Conservation (phyloP, 2,329 filamentous ascomycete genomes). For the Endoconidiophora laricicola region DNA sequence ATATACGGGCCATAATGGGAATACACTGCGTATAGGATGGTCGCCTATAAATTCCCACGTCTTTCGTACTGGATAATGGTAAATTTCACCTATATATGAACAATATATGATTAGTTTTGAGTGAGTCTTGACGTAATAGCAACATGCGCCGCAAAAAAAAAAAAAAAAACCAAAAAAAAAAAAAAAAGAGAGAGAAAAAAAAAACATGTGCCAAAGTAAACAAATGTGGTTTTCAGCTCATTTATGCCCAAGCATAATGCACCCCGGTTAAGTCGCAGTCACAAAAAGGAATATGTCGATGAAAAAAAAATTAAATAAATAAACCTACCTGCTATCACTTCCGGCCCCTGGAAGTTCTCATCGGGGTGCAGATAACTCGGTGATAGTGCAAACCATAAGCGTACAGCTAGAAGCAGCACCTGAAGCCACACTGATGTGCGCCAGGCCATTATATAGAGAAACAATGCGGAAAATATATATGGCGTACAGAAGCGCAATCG, state of each 20-base stretch:
- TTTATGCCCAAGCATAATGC: too few species aligned
- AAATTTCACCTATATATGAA: slow-evolving; percentile 56
- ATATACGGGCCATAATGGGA: slow-evolving; percentile 91
- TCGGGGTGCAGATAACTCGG: slow-evolving; percentile 96
- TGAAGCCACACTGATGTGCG: slow-evolving; percentile 8
- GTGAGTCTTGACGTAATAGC: background rate
- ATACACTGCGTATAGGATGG: slow-evolving; percentile 82
- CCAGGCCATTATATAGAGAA: slow-evolving; percentile 5
- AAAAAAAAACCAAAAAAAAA: background rate
- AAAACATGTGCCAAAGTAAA: slow-evolving; percentile 1
- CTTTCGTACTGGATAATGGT: slow-evolving; percentile 71
- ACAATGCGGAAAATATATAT: too few species aligned
- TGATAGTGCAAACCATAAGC: slow-evolving; percentile 84
- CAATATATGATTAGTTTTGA: background rate
- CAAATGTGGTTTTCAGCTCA: background rate
- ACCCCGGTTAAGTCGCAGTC: background rate
- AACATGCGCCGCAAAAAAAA: too few species aligned
- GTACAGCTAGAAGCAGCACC: slow-evolving; percentile 63
- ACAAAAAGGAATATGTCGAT: background rate
- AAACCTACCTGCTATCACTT: slow-evolving; percentile 79
- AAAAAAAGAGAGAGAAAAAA: background rate
- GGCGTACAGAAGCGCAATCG: too few species aligned
- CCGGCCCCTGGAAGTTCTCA: slow-evolving; percentile 96
- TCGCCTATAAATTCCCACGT: slow-evolving; percentile 95
- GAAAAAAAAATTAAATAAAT: too few species aligned